Base-by-base conservation (phyloP, 768 basidiomycete genomes). In the Pleurotus eryngii region DNA sequence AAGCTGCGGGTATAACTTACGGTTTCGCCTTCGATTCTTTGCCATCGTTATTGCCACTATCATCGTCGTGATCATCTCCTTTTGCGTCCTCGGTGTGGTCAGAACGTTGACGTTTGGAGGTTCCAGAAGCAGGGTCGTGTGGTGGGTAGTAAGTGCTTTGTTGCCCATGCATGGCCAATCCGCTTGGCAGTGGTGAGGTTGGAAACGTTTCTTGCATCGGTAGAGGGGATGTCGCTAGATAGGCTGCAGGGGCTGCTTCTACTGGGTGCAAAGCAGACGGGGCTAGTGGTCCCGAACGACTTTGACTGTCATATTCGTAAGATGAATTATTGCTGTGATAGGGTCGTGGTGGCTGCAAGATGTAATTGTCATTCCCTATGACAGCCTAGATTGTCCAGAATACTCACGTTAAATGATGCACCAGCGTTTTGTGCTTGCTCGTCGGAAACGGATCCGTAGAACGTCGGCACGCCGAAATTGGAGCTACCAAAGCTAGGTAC, bases 21-120 rank as follows among this genome's bases (percentile, higher is more conserved):
- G 76, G 69, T 67, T 79, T 81, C 17, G 72, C 68, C 57, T 76
- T 80, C 15, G 68, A 62, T 57, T 62, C 72, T 67, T 71, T 74
- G 63, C 70, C 76, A 59, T 67, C 65, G 51, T 72, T 73, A 22
- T 65, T 57, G 45, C 56, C 55, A 39, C 59, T 49, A 6, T 76
- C 75, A 9, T 60, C 63, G 17, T 78, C 76, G 39, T 65, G 67
- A 46, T 77, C 77, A 1, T 78, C 75, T 11, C 68, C 68, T 46
- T 59, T 68, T 7, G 43, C 50, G 9, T 74, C 68, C n/a, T 76
- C 73, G 3, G 68, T 61, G 38, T 65, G 65, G 22, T 57, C 51
- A 22, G 51, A 59, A 42, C 74, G 77, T 26, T 63, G 68, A 12
- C 79, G 71, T 64, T 81, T 81, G 5, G 65, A 38, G 27, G 72